phyloP scores from a whole-genome alignment of 1,284 basidiomycete species.

The Calocybe gambosa region DNA sequence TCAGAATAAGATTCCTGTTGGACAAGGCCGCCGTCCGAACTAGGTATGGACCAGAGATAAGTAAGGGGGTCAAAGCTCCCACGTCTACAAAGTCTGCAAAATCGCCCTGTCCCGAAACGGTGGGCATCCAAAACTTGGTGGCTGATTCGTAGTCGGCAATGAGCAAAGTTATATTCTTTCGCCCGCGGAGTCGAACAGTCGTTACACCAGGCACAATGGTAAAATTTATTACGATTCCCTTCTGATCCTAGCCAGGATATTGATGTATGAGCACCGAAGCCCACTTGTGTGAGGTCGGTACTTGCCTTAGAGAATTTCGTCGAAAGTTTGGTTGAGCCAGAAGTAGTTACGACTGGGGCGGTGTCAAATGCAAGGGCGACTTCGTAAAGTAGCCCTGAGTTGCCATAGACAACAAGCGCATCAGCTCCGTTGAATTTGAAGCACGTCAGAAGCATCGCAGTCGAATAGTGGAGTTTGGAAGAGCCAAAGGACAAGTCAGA shows the following conservation, averaged over 20 bases:
- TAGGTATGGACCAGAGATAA: slow-evolving; percentile 43
- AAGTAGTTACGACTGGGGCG: slow-evolving; percentile 3
- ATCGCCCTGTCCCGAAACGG: slow-evolving; percentile 11
- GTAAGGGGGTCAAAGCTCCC: slow-evolving; percentile 35
- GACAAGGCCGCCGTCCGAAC: slow-evolving; percentile 38
- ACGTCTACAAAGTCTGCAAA: slow-evolving; percentile 14
- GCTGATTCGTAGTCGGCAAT: slow-evolving; percentile 16
- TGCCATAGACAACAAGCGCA: slow-evolving; percentile 15
- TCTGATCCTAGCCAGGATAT: slow-evolving; percentile 1
- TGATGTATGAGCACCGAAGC: not conserved
- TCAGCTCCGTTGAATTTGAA: slow-evolving; percentile 12
- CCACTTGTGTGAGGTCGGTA: not conserved
- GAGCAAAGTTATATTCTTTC: slow-evolving; percentile 10
- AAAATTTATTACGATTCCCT: slow-evolving; percentile 9
- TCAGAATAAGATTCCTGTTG: slow-evolving; percentile 28
- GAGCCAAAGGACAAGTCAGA: slow-evolving; percentile 13
- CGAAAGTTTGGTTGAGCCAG: slow-evolving; percentile 8
- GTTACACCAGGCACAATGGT: slow-evolving; percentile 10
- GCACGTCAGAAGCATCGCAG: slow-evolving; percentile 15
- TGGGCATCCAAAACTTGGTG: slow-evolving; percentile 16
- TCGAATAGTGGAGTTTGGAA: slow-evolving; percentile 13
- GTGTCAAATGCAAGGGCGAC: slow-evolving; percentile 8
- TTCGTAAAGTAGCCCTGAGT: slow-evolving; percentile 12
- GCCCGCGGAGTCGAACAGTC: slow-evolving; percentile 5
- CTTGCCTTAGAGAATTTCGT: slow-evolving; percentile 9